These are phyloP conservation scores for Akanthomyces dipterigenus DNA, from an alignment of 2,329 filamentous ascomycete genomes.

Conservation along the genomic window DNA sequence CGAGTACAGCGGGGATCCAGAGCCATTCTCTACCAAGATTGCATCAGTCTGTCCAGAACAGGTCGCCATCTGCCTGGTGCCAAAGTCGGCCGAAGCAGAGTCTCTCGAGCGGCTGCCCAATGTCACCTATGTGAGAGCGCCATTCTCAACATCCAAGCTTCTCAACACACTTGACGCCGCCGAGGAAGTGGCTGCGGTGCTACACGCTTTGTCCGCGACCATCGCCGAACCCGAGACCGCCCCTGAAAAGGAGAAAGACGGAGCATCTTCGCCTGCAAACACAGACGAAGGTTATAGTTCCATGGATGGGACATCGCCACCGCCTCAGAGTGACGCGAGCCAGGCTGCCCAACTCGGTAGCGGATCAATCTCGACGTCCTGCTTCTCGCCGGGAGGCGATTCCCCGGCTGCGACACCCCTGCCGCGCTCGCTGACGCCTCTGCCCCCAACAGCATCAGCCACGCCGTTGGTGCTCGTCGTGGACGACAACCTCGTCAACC, in stretches of 20 bases:
- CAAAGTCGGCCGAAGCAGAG: neutral
- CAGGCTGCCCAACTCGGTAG: neutral
- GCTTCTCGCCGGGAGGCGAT: neutral
- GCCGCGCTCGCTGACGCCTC: neutral
- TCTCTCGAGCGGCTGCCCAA: neutral
- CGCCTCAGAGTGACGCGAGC: neutral
- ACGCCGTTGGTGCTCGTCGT: conserved; percentile 31
- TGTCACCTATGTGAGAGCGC: neutral
- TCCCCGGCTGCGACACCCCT: neutral
- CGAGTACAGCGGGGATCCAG: neutral
- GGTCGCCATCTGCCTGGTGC: neutral
- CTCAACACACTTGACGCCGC: neutral
- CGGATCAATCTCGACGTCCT: neutral
- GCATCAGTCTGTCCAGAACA: neutral
- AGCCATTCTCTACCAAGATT: neutral
- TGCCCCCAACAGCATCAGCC: neutral
- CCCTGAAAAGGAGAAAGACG: neutral
- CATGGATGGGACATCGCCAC: neutral
- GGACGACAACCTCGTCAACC: conserved; percentile 42
- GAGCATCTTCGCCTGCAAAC: neutral
- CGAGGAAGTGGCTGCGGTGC: neutral
- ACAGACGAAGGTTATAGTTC: neutral
- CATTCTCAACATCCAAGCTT: neutral
- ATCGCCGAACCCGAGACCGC: neutral
- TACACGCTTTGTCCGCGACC: neutral